Conservation (phyloP, 2,329 filamentous ascomycete species). For the Rhexocercosporidium sp. region DNA sequence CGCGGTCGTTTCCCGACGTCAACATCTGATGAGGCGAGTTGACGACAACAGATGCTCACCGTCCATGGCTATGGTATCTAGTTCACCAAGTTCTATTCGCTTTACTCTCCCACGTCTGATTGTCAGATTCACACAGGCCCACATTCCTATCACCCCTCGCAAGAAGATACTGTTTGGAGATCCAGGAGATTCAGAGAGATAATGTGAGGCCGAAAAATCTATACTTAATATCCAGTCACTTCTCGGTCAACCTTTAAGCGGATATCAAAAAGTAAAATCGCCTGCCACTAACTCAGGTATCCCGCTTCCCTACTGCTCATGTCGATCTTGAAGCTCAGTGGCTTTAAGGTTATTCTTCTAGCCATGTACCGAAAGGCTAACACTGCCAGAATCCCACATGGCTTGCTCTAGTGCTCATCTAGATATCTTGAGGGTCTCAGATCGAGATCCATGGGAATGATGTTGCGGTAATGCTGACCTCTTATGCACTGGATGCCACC, state of each 20-base stretch:
- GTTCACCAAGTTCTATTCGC: too few relatives aligned
- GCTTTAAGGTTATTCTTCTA: too few relatives aligned
- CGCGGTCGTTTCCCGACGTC: too few relatives aligned
- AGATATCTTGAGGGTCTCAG: background rate
- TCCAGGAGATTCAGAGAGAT: background rate
- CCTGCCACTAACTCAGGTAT: background rate
- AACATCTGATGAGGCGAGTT: too few relatives aligned
- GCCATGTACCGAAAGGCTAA: background rate
- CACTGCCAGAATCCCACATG: background rate
- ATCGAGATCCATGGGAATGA: background rate
- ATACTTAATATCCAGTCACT: too few relatives aligned
- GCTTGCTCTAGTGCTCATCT: background rate
- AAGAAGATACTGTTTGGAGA: background rate
- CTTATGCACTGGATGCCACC: background rate
- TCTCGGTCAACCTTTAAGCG: too few relatives aligned
- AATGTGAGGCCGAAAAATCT: background rate
- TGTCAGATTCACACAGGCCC: background rate
- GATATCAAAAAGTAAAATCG: too few relatives aligned
- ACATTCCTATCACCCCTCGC: background rate
- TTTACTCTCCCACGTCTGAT: background rate
- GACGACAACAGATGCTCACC: too few relatives aligned
- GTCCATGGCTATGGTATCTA: too few relatives aligned
- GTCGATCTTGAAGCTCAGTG: too few relatives aligned
- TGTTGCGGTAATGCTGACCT: background rate
- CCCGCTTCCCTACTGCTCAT: background rate